Conservation (phyloP, 495 filamentous ascomycete species). For the Mytilinidion resinicola region DNA sequence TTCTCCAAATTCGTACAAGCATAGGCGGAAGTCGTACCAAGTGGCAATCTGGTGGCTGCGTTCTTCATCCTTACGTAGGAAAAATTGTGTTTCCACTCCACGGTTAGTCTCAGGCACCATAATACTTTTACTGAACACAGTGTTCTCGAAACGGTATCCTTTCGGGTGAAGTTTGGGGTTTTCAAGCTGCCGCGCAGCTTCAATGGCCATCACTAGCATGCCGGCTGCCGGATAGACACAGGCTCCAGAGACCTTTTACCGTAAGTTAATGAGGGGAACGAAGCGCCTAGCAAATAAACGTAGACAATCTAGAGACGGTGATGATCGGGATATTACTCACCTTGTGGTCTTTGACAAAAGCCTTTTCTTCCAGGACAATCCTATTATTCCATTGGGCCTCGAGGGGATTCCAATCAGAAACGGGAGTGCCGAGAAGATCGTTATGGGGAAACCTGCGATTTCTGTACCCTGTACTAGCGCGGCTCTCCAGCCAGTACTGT, state of each 20-base stretch:
- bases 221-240: conserved; percentile 43
- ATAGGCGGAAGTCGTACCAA: conserved; percentile 12
- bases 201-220: conserved; percentile 9
- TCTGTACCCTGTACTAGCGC: neutral
- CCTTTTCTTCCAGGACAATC: neutral
- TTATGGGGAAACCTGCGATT: conserved; percentile 38
- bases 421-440: conserved; percentile 49
- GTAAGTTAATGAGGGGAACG: conserved; percentile 8
- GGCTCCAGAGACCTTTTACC: conserved; percentile 44
- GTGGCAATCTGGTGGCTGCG: neutral
- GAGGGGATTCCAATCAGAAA: conserved; percentile 43
- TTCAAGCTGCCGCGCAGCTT: neutral
- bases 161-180: conserved; percentile 6
- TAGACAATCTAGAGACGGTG: neutral
- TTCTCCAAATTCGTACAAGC: neutral
- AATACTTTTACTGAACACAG: conserved; percentile 2
- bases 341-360: conserved; percentile 13
- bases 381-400: conserved; percentile 33
- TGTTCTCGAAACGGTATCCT: conserved; percentile 6
- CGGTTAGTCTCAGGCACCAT: neutral
- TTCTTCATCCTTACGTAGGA: neutral
- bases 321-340: too few relatives aligned
- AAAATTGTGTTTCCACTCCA: conserved; percentile 1
- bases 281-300: too few relatives aligned
- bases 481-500: conserved; percentile 3